phyloP scores from a whole-genome alignment of 2,329 filamentous ascomycete species.

The Claviceps quebecensis region DNA sequence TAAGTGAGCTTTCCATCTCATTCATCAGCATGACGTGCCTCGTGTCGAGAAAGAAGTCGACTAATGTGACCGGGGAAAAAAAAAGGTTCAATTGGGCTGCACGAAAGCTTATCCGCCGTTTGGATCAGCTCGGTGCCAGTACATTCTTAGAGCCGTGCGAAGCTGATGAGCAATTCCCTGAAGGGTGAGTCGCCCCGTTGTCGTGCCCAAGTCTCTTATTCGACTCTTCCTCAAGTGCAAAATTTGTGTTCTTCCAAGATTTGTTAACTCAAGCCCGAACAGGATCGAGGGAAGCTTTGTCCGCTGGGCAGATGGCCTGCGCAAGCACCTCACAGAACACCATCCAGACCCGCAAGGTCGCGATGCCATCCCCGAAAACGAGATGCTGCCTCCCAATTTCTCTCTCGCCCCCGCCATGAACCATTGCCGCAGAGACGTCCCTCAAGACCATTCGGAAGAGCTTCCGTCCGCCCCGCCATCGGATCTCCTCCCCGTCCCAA shows the following conservation, averaged over 20 bases:
- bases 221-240: neutral
- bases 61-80: neutral
- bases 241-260: neutral
- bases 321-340: slow-evolving; percentile 47
- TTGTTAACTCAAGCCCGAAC: neutral
- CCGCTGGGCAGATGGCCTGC: slow-evolving; percentile 59
- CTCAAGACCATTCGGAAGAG: slow-evolving; percentile 7
- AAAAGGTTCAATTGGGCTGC: slow-evolving; percentile 82
- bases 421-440: neutral
- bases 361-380: slow-evolving; percentile 57
- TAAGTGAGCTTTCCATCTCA: slow-evolving; percentile 41
- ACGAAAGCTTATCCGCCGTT: slow-evolving; percentile 71
- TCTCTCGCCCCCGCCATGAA: slow-evolving; percentile 18
- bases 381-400: slow-evolving; percentile 62
- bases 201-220: slow-evolving; percentile 14
- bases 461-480: slow-evolving; percentile 15
- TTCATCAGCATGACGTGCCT: neutral
- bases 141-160: slow-evolving; percentile 69
- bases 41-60: neutral
- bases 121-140: slow-evolving; percentile 69
- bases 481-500: slow-evolving; percentile 39
- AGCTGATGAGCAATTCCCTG: slow-evolving; percentile 83
- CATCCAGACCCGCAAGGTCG: slow-evolving; percentile 57
- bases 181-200: slow-evolving; percentile 45
- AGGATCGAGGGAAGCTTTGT: slow-evolving; percentile 74